Evolutionary conservation across 73 alveolate genomes (phyloP).

Genomic region (Symbiodinium pilosum): DNA sequence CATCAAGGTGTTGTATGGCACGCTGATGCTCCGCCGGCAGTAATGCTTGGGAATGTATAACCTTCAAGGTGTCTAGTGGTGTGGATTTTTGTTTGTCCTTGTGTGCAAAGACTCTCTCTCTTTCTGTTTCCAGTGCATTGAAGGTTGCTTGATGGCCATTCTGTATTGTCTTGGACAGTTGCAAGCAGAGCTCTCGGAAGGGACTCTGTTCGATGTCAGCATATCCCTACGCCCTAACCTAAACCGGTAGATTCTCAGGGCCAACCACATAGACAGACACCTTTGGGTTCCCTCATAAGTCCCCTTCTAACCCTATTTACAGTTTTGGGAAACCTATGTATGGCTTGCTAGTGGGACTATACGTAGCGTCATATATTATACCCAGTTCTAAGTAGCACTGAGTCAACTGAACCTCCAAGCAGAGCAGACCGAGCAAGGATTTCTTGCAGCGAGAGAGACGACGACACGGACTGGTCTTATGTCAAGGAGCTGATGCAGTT

Average conservation of each 20-base stretch:
- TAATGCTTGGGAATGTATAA: background rate
- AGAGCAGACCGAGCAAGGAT: background rate
- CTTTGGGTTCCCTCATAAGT: too few relatives aligned
- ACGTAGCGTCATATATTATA: too few relatives aligned
- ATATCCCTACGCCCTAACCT: background rate
- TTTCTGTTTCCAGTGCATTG: too few relatives aligned
- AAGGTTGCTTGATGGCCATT: too few relatives aligned
- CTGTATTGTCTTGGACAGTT: too few relatives aligned
- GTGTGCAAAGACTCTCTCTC: too few relatives aligned
- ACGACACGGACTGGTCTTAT: constrained; percentile 65
- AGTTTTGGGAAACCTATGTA: too few relatives aligned
- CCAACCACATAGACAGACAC: too few relatives aligned
- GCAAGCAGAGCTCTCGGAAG: background rate
- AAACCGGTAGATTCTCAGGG: background rate
- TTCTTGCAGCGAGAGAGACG: constrained; percentile 77
- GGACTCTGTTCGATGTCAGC: background rate
- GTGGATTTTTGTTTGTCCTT: background rate
- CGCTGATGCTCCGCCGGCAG: background rate
- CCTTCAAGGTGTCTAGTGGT: background rate
- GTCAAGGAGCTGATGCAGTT: constrained; percentile 74
- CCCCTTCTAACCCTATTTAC: too few relatives aligned
- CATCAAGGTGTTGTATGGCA: constrained; percentile 78
- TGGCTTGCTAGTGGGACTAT: too few relatives aligned
- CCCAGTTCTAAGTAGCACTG: too few relatives aligned
- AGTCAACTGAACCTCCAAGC: too few relatives aligned